Evolutionary conservation across 176 grass and related monocot genomes (phyloP), one percentile per base, ranked within the genome.

Genomic region (Oropetium thomaeum): DNA sequence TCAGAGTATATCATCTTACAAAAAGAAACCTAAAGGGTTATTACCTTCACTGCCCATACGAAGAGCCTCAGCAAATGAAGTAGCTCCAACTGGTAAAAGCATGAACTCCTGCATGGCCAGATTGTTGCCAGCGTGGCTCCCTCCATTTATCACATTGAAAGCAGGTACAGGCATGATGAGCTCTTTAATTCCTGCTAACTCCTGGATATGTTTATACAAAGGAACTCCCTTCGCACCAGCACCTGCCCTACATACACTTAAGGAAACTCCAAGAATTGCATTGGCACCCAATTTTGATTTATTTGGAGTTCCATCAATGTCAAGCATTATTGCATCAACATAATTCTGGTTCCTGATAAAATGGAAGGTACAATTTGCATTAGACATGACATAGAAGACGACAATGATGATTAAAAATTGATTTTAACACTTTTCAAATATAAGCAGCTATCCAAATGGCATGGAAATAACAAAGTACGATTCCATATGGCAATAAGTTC

Each of bases 81-180:
- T 42, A 23, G 96, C 91, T 58, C 96, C 96, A 31, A 99, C 69
- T 0, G 96, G 96, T 75, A 99, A 79, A 80, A 99, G 88, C 91
- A 99, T 99, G 80, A 99, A 95, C 61, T 98, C 96, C 75, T 99
- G 96, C 89, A 99, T 99, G 27, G 96, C 96, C 35, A 99, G 76
- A 75, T 95, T 95, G 65, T 99, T 99, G 68, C 96, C 96, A n/a
- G 96, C 91, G 80, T 99, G 96, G 65, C 91, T 99, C 53, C 96
- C 96, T 64, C 96, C 96, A 65, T 98, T 98, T 77, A 98, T 98
- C 34, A 98, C 96, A 76, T 98, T 98, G 55, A 98, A 98, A 88
- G 96, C 96, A 52, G 96, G 96, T 38, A 98, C 96, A 22, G 96
- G 96, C 91, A 98, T 98, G 59, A 95, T 84, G 69, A 98, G 91